phyloP scores from a whole-genome alignment of 768 basidiomycete genomes.

The Lyophyllum semitale region DNA sequence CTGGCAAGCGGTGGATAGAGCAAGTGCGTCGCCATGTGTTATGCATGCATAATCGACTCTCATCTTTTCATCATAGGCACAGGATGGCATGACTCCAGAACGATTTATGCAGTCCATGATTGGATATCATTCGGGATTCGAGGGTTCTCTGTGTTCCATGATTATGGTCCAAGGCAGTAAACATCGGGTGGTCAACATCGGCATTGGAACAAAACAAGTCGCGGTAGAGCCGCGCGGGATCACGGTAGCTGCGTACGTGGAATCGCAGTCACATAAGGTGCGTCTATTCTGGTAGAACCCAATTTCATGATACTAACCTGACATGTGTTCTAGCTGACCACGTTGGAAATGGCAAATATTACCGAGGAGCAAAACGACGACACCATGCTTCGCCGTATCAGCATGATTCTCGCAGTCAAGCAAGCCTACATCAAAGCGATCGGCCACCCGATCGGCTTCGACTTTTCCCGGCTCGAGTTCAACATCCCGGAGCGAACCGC shows the following conservation, averaged over 20 bases:
- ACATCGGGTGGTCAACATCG: constrained; percentile 78
- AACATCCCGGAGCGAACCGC: constrained; percentile 65
- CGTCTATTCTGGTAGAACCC: constrained; percentile 17
- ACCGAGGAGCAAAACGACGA: constrained; percentile 56
- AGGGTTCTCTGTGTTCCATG: constrained; percentile 78
- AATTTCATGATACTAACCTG: background rate
- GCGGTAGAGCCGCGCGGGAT: constrained; percentile 62
- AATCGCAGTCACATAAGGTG: constrained; percentile 78
- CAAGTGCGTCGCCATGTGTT: constrained; percentile 44
- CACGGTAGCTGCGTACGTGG: constrained; percentile 62
- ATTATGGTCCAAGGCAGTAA: constrained; percentile 81
- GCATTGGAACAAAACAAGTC: constrained; percentile 75
- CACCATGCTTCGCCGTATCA: constrained; percentile 69
- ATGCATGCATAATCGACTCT: constrained; percentile 1
- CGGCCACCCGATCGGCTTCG: constrained; percentile 79
- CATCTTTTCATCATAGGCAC: constrained; percentile 35
- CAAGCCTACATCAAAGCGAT: constrained; percentile 83
- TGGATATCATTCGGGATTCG: constrained; percentile 73
- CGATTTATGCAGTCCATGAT: constrained; percentile 74
- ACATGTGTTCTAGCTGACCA: constrained; percentile 22
- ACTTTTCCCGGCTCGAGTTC: constrained; percentile 81
- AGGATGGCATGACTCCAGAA: constrained; percentile 63
- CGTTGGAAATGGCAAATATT: constrained; percentile 55
- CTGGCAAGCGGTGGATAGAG: constrained; percentile 83
- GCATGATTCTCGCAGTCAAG: constrained; percentile 78